Evolutionary conservation across 192 early-diverging fungal species (phyloP).

Genomic region (Gonapodya prolifera): DNA sequence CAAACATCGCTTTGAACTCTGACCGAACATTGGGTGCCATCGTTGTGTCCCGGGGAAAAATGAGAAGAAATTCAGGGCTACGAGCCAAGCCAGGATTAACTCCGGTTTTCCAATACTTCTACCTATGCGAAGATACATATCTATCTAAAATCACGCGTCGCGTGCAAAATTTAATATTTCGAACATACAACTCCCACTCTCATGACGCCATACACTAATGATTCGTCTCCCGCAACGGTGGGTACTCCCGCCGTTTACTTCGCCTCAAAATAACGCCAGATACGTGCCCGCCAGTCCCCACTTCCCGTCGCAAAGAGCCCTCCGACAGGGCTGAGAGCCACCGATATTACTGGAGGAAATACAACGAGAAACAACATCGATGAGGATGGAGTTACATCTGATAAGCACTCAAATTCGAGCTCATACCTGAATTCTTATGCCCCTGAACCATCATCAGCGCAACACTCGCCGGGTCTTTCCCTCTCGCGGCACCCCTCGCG

Average conservation of each 20-base stretch:
- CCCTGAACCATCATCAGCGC: constrained; percentile 79
- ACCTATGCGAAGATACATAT: not conserved
- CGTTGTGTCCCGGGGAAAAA: too few relatives aligned
- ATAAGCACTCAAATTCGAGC: not conserved
- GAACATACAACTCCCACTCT: too few relatives aligned
- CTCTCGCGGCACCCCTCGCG: constrained; percentile 32
- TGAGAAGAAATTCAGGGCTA: not conserved
- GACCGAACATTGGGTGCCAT: not conserved
- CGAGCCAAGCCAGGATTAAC: not conserved
- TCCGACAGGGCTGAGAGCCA: constrained; percentile 68
- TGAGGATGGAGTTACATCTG: not conserved
- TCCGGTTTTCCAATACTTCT: too few relatives aligned
- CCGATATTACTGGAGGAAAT: constrained; percentile 62
- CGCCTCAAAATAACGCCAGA: constrained; percentile 58
- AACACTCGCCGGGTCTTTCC: constrained; percentile 4
- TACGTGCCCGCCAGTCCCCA: constrained; percentile 80
- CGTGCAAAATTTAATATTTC: too few relatives aligned
- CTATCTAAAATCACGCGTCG: too few relatives aligned
- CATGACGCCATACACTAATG: too few relatives aligned
- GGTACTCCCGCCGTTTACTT: not conserved
- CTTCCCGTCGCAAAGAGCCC: constrained; percentile 91
- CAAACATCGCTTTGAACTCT: not conserved
- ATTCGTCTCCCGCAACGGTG: not conserved
- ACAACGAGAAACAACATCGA: constrained; percentile 1
- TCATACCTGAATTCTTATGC: constrained; percentile 86